phyloP scores from a whole-genome alignment of 2,329 filamentous ascomycete species.

The Bertia moriformis region DNA sequence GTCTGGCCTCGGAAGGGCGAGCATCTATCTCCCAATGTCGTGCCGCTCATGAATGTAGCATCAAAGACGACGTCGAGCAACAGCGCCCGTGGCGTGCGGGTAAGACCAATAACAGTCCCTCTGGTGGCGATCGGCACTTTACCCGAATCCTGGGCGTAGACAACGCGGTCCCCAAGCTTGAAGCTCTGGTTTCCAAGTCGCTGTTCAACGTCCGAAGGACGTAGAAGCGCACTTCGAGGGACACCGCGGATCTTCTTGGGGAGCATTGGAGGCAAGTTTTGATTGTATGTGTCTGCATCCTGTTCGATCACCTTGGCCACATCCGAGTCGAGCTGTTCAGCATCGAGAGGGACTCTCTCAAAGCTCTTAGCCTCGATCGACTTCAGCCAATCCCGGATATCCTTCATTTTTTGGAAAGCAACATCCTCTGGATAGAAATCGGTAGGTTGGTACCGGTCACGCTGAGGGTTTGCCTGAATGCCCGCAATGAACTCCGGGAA shows the following conservation, averaged over 20 bases:
- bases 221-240: conserved; percentile 74
- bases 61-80: conserved; percentile 90
- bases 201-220: conserved; percentile 91
- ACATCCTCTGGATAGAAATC: conserved; percentile 69
- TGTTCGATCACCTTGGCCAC: conserved; percentile 69
- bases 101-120: conserved; percentile 90
- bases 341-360: conserved; percentile 88
- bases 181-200: conserved; percentile 76
- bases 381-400: conserved; percentile 89
- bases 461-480: conserved; percentile 72
- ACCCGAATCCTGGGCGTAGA: conserved; percentile 83
- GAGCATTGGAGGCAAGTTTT: conserved; percentile 33
- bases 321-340: conserved; percentile 86
- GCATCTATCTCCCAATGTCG: conserved; percentile 76
- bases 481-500: conserved; percentile 93
- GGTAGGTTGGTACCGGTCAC: conserved; percentile 68
- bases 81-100: conserved; percentile 67
- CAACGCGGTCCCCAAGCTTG: conserved; percentile 72
- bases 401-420: conserved; percentile 72
- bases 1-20: conserved; percentile 89
- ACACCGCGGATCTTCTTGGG: conserved; percentile 64
- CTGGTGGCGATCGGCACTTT: conserved; percentile 85
- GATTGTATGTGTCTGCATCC: conserved; percentile 44
- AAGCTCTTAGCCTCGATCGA: conserved; percentile 80
- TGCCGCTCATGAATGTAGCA: conserved; percentile 90